Base-by-base conservation (phyloP, 768 basidiomycete species). In the Mycena latifolia region DNA sequence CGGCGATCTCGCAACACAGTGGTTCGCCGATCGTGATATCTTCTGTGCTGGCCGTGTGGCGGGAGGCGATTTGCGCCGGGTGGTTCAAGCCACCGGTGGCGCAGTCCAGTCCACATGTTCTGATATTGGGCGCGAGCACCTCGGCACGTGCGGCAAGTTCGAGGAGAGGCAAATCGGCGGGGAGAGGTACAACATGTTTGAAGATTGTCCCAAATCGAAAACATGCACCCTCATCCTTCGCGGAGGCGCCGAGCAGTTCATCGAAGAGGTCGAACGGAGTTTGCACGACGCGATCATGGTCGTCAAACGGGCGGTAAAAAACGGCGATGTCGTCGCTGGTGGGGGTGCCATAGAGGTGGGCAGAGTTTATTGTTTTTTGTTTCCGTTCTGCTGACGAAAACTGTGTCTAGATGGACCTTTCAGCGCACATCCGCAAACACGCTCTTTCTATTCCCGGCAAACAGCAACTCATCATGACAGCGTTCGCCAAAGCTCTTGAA, bases 211-310 rank as follows among this genome's bases (percentile, higher is more conserved):
- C 33, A 91, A 93, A 78, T 93, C 97, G 12, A 96, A 95, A 80
- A 99, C 97, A 0, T 98, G 98, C 77, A 99, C 98, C 18, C 80
- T 99, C 9, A 78, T 99, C 25, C 89, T 99, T 64, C 88, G 98
- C 56, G 98, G 98, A 63, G 98, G 98, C 29, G 98, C 98, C 0
- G 96, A 99, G 74, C 98, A 99, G 77, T 99, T 99, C 79, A 99
- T 99, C 67, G 95, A 95, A 75, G 98, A 99, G 78, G 96, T 99
- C 10, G 97, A 99, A 78, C 84, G 98, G 61, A 96, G 94, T 88
- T 79, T 99, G 71, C 97, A 99, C 75, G 98, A 99, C 75, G 96
- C 97, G 2, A 95, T 99, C 73, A 99, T 99, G 96, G 96, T 99
- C n/a, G 98, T 99, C 47, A 98, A 98, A 80, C 86, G 98, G 56